Percentiles rank a stretch among this genome's conserved stretches.
phyloP scores from a whole-genome alignment of 129 eudicot species.

The Artemisia annua region DNA sequence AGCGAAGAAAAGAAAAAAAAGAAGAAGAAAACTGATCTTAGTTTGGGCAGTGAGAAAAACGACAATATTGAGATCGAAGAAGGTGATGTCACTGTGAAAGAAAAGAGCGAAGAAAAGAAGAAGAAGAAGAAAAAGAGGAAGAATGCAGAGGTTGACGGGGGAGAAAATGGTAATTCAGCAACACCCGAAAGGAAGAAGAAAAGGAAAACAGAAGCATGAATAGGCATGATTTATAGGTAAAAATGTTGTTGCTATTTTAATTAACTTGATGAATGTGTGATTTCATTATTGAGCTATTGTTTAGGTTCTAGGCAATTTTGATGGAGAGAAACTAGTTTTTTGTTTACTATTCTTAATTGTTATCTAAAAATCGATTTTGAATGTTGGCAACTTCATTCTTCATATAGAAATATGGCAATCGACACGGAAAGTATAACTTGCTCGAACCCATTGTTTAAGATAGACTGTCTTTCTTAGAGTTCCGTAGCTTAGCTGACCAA shows the following conservation, averaged over 20 bases:
- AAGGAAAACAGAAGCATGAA: conserved; percentile 27
- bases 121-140: conserved; percentile 33
- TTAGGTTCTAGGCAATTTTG: conserved; percentile 25
- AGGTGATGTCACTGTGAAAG: conserved; percentile 5
- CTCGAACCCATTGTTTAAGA: no score
- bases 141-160: conserved; percentile 30
- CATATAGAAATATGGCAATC: no score
- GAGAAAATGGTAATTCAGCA: conserved; percentile 15
- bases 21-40: conserved; percentile 23
- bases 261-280: conserved; percentile 16
- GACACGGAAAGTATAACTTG: no score
- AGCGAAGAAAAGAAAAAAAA: conserved; percentile 28
- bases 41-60: conserved; percentile 25
- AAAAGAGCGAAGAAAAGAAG: conserved; percentile 32
- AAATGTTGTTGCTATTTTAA: conserved; percentile 19
- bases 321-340: conserved; percentile 24
- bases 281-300: conserved; percentile 8
- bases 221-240: conserved; percentile 20
- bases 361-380: neutral
- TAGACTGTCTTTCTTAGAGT: no score
- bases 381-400: conserved; percentile 7
- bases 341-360: conserved; percentile 12
- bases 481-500: no score
- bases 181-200: conserved; percentile 29
- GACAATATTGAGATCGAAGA: neutral